Percentiles rank a stretch among this genome's conserved stretches.
Conservation (phyloP, 106 monocot species). For the Gastrodia elata region DNA sequence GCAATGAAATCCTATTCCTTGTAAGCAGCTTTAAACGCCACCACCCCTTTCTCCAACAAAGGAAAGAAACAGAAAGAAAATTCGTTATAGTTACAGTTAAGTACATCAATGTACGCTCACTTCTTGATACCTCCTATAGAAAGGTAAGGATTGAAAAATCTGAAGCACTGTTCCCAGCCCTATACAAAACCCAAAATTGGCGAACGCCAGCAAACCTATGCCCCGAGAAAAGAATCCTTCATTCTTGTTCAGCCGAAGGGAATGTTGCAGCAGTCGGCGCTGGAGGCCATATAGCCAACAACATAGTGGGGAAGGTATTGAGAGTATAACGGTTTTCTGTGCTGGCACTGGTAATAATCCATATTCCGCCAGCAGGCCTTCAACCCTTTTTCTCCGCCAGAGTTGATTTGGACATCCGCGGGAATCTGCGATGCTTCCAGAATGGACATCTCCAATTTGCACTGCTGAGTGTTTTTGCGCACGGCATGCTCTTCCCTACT, state of each 20-base stretch:
- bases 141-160: not conserved
- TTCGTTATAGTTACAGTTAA: not conserved
- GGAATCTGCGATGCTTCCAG: not conserved
- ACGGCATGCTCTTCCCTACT: not conserved
- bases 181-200: not conserved
- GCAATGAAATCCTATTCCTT: too few relatives aligned
- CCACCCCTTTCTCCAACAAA: too few relatives aligned
- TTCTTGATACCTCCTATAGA: not conserved
- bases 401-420: not conserved
- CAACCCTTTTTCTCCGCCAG: not conserved
- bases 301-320: not conserved
- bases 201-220: not conserved
- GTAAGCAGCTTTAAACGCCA: too few relatives aligned
- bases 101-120: not conserved
- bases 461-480: not conserved
- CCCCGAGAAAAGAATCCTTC: not conserved
- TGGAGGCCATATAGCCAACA: not conserved
- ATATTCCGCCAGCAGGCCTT: constrained; percentile 6
- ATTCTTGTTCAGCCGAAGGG: not conserved
- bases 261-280: not conserved
- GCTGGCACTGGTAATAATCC: constrained; percentile 3
- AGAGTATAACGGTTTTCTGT: constrained; percentile 4
- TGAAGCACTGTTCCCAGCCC: not conserved
- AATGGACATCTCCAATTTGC: not conserved
- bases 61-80: too few relatives aligned